Conservation (phyloP, 148 eudicot genomes). For the Talinum fruticosum region DNA sequence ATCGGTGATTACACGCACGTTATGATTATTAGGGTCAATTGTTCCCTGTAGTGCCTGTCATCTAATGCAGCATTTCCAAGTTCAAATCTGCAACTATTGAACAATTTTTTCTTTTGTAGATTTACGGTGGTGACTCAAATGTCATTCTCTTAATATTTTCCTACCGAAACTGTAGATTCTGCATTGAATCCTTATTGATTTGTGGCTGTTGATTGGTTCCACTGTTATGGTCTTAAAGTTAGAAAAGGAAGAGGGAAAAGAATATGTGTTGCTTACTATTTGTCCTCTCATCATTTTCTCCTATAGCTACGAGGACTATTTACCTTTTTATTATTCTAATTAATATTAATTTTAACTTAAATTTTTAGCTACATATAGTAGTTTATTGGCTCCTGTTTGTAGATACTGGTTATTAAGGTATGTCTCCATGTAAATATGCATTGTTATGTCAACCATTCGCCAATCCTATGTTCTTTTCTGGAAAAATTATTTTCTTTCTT, state of each 20-base stretch:
- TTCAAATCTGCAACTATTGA: background rate
- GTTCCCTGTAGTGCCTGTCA: background rate
- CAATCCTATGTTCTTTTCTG: background rate
- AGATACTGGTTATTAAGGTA: conserved; percentile 2
- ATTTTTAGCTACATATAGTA: background rate
- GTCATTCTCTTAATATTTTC: background rate
- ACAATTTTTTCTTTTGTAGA: background rate
- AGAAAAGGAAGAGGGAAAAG: background rate
- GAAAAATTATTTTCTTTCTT: background rate
- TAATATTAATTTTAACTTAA: background rate
- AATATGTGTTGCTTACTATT: conserved; percentile 18
- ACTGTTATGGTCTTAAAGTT: conserved; percentile 4
- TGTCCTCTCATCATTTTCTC: conserved; percentile 6
- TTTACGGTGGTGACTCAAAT: background rate
- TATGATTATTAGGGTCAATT: background rate
- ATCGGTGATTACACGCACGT: background rate
- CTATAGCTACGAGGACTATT: background rate
- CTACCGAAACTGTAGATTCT: background rate
- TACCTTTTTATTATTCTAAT: conserved; percentile 3
- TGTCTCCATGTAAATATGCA: background rate
- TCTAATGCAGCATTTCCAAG: conserved; percentile 8
- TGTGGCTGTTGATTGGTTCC: background rate
- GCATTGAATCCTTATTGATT: background rate
- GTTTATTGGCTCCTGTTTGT: background rate
- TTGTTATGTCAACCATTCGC: conserved; percentile 3